Evolutionary conservation across 208 protist genomes (phyloP), one percentile per base, ranked within the genome.

Genomic region (Leishmania tarentolae): DNA sequence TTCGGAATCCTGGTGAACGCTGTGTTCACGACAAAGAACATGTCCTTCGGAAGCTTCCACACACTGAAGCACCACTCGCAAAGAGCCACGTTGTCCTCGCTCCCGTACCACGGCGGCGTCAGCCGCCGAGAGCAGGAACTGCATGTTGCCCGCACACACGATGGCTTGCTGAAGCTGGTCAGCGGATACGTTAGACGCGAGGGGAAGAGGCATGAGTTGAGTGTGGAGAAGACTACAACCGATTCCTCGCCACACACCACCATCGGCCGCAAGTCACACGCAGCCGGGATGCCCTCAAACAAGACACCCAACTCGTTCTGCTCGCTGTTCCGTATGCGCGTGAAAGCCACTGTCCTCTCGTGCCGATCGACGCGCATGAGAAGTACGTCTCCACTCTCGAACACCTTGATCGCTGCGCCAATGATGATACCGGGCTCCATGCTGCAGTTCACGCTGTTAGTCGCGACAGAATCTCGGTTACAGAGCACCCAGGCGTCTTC

Each of bases 391-490:
- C 91, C 90, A 19, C 89, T 92, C 59, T 73, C 75, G 74, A 94
- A 98, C 13, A 96, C 85, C 69, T 88, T 85, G 37, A 87, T 81
- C 44, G 90, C 93, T 13, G 89, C 86, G 75, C 90, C 90, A 78
- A 94, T 94, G 35, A 96, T 93, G 86, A 97, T 96, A 2, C 89
- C 87, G 17, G 93, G 92, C 80, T 92, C 89, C 59, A 95, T 89
- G 68, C 84, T 94, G 87, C 93, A 98, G 83, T 96, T 95, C n/a
- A 94, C 83, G 81, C 85, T 95, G 79, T 96, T 98, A 21, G 92
- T 94, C 21, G 86, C 72, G 11, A 57, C 82, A 0, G 90, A 92
- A 79, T 98, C 93, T 59, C 88, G 71, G 84, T 82, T 94, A 87
- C 93, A 98, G 46, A 98, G 85, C 21, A 91, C 86, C 95, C 95